A percentile compares a stretch with the other conserved stretches of the same genome.
These are phyloP conservation scores for Phyllostachys edulis DNA, from an alignment of 176 grass and related monocot genomes.

Conservation along the genomic window DNA sequence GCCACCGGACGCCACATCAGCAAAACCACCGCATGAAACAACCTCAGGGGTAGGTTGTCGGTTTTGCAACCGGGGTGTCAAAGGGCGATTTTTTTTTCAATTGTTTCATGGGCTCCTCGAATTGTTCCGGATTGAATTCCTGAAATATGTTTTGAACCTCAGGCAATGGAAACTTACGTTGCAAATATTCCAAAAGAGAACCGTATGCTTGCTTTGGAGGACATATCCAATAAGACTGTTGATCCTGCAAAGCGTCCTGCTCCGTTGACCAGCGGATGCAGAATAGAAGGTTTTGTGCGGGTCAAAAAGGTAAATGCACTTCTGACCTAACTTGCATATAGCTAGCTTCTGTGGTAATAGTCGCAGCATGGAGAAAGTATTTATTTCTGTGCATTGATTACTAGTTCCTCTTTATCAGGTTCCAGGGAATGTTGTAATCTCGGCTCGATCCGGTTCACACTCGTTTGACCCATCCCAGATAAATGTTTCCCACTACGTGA, in stretches of 20 bases:
- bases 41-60: too few species aligned
- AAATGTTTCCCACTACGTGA: slow-evolving; percentile 91
- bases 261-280: slow-evolving; percentile 83
- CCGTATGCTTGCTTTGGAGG: slow-evolving; percentile 64
- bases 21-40: too few species aligned
- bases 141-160: slow-evolving; percentile 42
- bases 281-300: slow-evolving; percentile 94
- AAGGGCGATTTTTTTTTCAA: too few species aligned
- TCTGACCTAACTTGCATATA: not conserved
- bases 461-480: slow-evolving; percentile 97
- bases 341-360: not conserved
- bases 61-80: too few species aligned
- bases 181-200: slow-evolving; percentile 74
- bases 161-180: slow-evolving; percentile 96
- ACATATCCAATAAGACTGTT: slow-evolving; percentile 70
- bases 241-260: slow-evolving; percentile 80
- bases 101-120: not conserved
- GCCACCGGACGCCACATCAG: too few species aligned
- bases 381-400: slow-evolving; percentile 7
- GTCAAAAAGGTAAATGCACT: slow-evolving; percentile 78
- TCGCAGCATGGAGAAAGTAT: not conserved
- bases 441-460: slow-evolving; percentile 85
- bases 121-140: slow-evolving; percentile 6
- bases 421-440: slow-evolving; percentile 90
- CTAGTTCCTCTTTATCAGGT: slow-evolving; percentile 56